phyloP scores from a whole-genome alignment of 371 early-diverging fungal species.

The Mortierella sp. region DNA sequence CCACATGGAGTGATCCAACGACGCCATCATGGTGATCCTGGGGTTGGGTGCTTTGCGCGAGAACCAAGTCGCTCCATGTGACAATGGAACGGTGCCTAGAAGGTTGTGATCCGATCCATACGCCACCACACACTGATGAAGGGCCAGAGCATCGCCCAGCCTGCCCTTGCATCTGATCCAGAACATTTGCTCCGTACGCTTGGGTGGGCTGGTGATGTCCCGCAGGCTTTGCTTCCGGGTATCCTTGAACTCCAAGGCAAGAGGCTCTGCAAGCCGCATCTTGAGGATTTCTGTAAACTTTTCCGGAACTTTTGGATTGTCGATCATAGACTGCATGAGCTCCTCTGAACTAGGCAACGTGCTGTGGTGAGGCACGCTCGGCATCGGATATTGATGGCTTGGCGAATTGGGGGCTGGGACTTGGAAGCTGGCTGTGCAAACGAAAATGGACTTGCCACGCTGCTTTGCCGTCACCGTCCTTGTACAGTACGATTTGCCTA shows the following conservation, averaged over 20 bases:
- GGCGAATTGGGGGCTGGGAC: conserved; percentile 28
- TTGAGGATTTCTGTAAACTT: conserved; percentile 17
- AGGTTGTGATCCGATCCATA: conserved; percentile 70
- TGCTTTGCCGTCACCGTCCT: conserved; percentile 68
- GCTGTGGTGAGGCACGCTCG: conserved; percentile 70
- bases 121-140: conserved; percentile 73
- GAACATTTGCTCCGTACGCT: conserved; percentile 55
- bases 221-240: conserved; percentile 22
- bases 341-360: conserved; percentile 63
- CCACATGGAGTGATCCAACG: conserved; percentile 93
- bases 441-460: conserved; percentile 63
- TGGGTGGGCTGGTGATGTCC: conserved; percentile 30
- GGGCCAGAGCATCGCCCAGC: conserved; percentile 69
- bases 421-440: conserved; percentile 54
- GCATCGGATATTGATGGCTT: conserved; percentile 60
- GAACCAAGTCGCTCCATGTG: conserved; percentile 63
- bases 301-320: conserved; percentile 58
- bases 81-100: conserved; percentile 67
- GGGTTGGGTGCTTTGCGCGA: conserved; percentile 32
- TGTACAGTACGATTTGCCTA: conserved; percentile 62
- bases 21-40: conserved; percentile 78
- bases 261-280: conserved; percentile 38
- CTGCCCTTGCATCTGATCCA: conserved; percentile 80
- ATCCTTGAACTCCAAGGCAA: conserved; percentile 44
- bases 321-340: conserved; percentile 52